Conservation (phyloP, 345 rosid genomes). For the Linum lewisii region DNA sequence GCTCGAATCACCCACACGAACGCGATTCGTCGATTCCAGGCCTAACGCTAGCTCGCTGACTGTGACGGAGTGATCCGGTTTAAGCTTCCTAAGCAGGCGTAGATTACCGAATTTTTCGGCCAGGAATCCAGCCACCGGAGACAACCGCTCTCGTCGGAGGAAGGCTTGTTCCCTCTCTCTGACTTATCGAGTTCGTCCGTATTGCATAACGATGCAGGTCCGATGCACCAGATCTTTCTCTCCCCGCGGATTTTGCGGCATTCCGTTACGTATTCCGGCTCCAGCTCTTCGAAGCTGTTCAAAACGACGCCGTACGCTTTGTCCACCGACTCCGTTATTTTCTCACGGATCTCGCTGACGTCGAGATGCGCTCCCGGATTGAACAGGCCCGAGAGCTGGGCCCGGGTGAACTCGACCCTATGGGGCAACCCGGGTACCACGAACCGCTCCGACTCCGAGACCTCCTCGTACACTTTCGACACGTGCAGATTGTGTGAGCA, state of each 20-base stretch:
- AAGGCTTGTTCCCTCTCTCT: neutral
- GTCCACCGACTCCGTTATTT: neutral
- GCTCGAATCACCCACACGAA: no score
- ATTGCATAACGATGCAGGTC: neutral
- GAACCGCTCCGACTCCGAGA: conserved; percentile 22
- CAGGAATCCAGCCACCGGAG: neutral
- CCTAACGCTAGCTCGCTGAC: neutral
- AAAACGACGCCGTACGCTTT: conserved; percentile 10
- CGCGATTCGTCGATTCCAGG: neutral
- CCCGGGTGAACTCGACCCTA: conserved; percentile 12
- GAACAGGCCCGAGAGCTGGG: neutral
- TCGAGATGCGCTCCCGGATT: neutral
- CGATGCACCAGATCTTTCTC: conserved; percentile 1
- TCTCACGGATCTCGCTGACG: conserved; percentile 2
- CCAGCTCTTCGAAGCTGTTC: conserved; percentile 2
- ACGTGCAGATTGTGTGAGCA: conserved; percentile 20
- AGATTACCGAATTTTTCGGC: neutral
- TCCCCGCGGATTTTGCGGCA: neutral
- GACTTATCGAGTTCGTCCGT: conserved; percentile 6
- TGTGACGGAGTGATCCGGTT: neutral
- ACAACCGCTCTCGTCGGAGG: neutral
- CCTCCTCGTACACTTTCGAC: conserved; percentile 16
- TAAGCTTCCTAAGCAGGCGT: neutral
- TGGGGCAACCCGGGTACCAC: conserved; percentile 30
- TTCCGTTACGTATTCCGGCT: neutral